Evolutionary conservation across 169 alveolate genomes (phyloP), one percentile per base, ranked within the genome.

Genomic region (Cryptosporidium sp.): DNA sequence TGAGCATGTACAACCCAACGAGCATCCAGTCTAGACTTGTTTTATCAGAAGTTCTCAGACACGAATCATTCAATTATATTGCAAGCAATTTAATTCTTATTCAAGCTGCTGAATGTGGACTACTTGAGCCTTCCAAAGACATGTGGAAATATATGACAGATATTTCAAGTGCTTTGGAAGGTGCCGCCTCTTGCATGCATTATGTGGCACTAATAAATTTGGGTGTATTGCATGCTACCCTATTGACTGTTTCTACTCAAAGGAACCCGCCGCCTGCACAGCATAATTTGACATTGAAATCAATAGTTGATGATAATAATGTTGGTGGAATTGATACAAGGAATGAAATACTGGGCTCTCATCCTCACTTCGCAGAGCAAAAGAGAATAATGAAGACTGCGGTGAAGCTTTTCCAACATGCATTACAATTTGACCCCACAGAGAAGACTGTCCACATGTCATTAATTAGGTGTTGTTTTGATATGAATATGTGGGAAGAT

Each of bases 401-500:
- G 14, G 68, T 80, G 23, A 80, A 80, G 51, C 55, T 62, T 18
- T 62, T 80, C 14, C 89, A 80, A 23, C 89, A 80, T n/a, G 89
- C 89, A 31, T 29, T 62, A 31, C 35, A 48, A 18, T 80, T 80
- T 29, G 89, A 80, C 45, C 89, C 89, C 10, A 62, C 62, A 21
- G 89, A 80, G n/a, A 80, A 80, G 62, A 80, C 14, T 3, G 12
- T 80, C 9, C 89, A 80, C 18, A 37, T 62, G 41, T 80, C 89
- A 26, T 23, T 80, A 29, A 80, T 80, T 23, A 37, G 80, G 48
- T 80, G 89, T 43, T 80, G 89, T 39, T 80, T 80, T 80, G 89
- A 80, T 48, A 80, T 80, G 75, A 80, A 80, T 48, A 59, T 80
- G 70, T 80, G 89, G 89, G 75, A 80, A 9, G 89, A 80, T 48